phyloP scores from a whole-genome alignment of 306 rosid genomes.

The Lablab purpureus region DNA sequence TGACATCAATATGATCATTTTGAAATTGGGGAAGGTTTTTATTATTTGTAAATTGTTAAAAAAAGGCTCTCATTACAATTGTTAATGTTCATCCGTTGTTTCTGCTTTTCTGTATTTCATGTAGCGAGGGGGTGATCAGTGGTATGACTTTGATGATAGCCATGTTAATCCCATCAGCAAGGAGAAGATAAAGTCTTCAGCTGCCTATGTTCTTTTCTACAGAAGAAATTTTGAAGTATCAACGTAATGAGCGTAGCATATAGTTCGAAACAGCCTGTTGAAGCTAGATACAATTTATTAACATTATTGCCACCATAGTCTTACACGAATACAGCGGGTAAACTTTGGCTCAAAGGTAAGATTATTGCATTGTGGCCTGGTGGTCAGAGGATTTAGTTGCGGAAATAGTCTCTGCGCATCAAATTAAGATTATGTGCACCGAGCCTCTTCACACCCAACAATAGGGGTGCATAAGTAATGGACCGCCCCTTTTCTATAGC shows the following conservation, averaged over 20 bases:
- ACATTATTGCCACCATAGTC: slow-evolving; percentile 52
- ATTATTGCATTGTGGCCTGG: slow-evolving; percentile 33
- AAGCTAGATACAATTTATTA: slow-evolving; percentile 49
- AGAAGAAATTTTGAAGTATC: slow-evolving; percentile 71
- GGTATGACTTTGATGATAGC: slow-evolving; percentile 97
- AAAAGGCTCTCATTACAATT: slow-evolving; percentile 7
- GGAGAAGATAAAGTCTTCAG: slow-evolving; percentile 96
- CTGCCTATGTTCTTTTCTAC: slow-evolving; percentile 98
- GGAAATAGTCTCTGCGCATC: slow-evolving; percentile 29
- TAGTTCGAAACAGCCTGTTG: slow-evolving; percentile 43
- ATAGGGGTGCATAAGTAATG: not conserved
- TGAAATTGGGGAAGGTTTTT: slow-evolving; percentile 29
- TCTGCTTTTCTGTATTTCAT: slow-evolving; percentile 47
- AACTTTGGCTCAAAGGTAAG: slow-evolving; percentile 39
- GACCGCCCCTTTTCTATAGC: slow-evolving; percentile 37
- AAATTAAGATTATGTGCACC: slow-evolving; percentile 39
- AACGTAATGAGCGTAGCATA: slow-evolving; percentile 48
- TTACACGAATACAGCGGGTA: slow-evolving; percentile 47
- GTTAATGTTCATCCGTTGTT: slow-evolving; percentile 35
- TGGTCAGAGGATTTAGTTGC: slow-evolving; percentile 39
- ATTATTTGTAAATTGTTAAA: slow-evolving; percentile 1
- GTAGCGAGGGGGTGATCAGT: slow-evolving; percentile 92
- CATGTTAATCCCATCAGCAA: slow-evolving; percentile 76
- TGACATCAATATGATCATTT: slow-evolving; percentile 29
- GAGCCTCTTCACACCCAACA: slow-evolving; percentile 30